Evolutionary conservation across 441 rosid species (phyloP), one percentile per base, ranked within the genome.

Genomic region (Croton laevigatus): DNA sequence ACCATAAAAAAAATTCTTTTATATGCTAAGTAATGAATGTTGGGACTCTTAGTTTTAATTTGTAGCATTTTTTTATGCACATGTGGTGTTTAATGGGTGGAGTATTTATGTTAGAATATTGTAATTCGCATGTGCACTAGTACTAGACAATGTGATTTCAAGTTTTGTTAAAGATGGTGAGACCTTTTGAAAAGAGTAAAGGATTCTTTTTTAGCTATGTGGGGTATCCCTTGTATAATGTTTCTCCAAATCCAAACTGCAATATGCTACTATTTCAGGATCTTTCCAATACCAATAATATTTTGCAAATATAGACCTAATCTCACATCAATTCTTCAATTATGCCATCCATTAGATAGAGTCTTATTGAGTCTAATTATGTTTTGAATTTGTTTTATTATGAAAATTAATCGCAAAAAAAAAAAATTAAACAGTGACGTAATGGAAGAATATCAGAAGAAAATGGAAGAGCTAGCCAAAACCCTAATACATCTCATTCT

Each of bases 401-500:
- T 40, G 7, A 40, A 40, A 7, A 40, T 40, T 40, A 40, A 40
- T 6, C 0, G 6, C 5, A 40, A 40, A 40, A 40, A 6, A 3
- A 8, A 45, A 46, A 46, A 46, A 11, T 16, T 12, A 69, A 66
- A 45, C 83, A 93, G 98, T 73, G 83, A 79, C 32, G 80, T 79
- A 20, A 87, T 91, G 27, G 79, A 82, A 48, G 86, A 79, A 49
- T 91, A 88, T 75, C 81, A 87, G 76, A 72, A 88, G 71, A 87
- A 82, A 69, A 85, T 87, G 91, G 88, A 84, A 72, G 84, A 80
- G 80, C 78, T 91, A 59, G 93, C 89, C 3, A 81, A 65, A 34
- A 88, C 67, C 67, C 61, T 91, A 76, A 81, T 88, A 87, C 79
- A 83, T 76, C 72, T 84, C 23, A 77, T 87, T 65, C 75, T 91